Evolutionary conservation across 352 stramenopile species (phyloP).

Genomic region (Pythium guiyangense): DNA sequence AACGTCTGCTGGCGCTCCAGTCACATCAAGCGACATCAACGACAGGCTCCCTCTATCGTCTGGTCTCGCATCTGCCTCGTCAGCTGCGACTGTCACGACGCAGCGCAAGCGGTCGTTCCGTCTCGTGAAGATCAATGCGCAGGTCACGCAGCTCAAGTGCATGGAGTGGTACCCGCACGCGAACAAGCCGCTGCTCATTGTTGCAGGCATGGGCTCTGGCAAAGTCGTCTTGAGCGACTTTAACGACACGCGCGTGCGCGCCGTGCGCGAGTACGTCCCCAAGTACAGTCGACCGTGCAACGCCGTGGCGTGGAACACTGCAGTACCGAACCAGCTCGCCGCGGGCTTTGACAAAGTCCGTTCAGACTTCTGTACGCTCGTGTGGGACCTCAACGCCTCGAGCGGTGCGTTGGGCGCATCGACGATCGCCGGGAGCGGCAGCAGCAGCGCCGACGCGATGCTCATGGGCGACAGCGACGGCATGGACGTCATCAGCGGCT

Average conservation of each 20-base stretch:
- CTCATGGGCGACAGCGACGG: constrained; percentile 22
- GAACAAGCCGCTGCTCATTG: constrained; percentile 70
- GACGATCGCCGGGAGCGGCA: constrained; percentile 17
- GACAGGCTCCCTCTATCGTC: not conserved
- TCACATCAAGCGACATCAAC: not conserved
- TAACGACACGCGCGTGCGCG: constrained; percentile 49
- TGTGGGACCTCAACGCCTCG: constrained; percentile 76
- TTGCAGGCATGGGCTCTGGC: constrained; percentile 61
- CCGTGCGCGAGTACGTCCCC: constrained; percentile 68
- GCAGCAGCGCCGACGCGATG: constrained; percentile 22
- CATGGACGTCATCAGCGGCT: constrained; percentile 15
- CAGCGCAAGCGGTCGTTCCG: constrained; percentile 83
- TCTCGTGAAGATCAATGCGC: constrained; percentile 74
- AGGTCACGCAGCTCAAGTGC: constrained; percentile 77
- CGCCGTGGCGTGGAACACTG: constrained; percentile 77
- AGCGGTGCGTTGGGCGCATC: constrained; percentile 6
- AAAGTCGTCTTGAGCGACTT: constrained; percentile 87
- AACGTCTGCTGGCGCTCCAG: constrained; percentile 4
- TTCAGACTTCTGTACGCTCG: constrained; percentile 79
- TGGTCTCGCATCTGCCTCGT: not conserved
- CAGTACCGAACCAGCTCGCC: constrained; percentile 68
- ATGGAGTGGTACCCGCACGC: constrained; percentile 81
- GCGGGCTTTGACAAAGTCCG: constrained; percentile 86
- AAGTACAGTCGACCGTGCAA: constrained; percentile 85
- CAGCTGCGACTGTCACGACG: constrained; percentile 24